A percentile compares a stretch with the other conserved stretches of the same genome.
These are phyloP conservation scores for Pulveroboletus ravenelii DNA, from an alignment of 768 basidiomycete genomes.

Conservation along the genomic window DNA sequence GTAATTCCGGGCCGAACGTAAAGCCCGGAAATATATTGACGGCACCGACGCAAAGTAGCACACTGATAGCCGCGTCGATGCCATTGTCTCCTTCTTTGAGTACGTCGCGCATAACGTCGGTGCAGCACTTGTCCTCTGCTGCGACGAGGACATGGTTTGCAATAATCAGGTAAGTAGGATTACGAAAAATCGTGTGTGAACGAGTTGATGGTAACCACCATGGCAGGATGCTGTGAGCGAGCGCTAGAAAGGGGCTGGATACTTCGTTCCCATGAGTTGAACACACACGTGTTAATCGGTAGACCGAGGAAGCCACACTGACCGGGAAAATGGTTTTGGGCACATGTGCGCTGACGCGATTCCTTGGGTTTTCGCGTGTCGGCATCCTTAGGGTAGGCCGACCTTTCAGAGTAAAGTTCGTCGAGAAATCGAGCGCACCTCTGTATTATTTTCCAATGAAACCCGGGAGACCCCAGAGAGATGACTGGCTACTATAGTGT, in stretches of 20 bases:
- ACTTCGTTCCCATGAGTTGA: conserved; percentile 9
- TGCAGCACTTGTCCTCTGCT: conserved; percentile 84
- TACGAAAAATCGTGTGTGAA: conserved; percentile 25
- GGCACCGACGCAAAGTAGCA: conserved; percentile 74
- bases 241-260: conserved; percentile 5
- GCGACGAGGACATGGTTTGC: conserved; percentile 87
- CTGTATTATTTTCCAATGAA: no score
- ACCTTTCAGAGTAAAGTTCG: neutral
- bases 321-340: no score
- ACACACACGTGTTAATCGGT: neutral
- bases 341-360: no score
- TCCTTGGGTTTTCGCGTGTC: neutral
- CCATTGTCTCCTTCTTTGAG: conserved; percentile 85
- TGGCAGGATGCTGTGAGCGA: neutral
- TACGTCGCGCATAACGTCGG: conserved; percentile 72
- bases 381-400: neutral
- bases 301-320: conserved; percentile 16
- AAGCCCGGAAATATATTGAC: conserved; percentile 73
- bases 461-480: no score
- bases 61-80: conserved; percentile 79
- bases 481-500: no score
- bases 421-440: neutral
- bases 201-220: neutral
- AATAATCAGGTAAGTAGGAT: conserved; percentile 54
- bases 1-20: neutral